Base-by-base conservation (phyloP, 1,284 basidiomycete genomes). In the Puccinia coronata region DNA sequence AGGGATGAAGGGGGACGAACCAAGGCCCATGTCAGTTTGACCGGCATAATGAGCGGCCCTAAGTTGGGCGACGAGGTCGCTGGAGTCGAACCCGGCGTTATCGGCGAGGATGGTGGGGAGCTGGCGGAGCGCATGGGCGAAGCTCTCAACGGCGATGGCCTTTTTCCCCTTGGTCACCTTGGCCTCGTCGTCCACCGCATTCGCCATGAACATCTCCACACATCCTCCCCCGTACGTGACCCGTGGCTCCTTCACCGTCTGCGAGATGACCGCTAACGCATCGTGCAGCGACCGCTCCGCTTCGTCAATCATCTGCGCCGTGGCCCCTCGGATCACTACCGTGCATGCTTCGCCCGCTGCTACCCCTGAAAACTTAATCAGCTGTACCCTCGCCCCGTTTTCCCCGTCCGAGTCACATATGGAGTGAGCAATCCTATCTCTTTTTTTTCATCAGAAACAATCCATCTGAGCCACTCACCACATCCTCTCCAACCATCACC, bases 401-500 rank as follows among this genome's bases (percentile, higher is more conserved):
- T 34, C 6, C 18, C 6, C 43, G 43, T 47, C 20, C 43, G 8
- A 59, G 55, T 31, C n/a, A 41, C 20, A 41, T 41, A 31, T 4
- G n/a, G 28, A 69, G 65, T 23, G 51, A 51, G 12, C 0, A 23
- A 16, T 31, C 28, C n/a, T n/a, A n/a, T n/a, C n/a, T n/a, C n/a
- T n/a, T 25, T 47, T 49, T 23, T 8, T 5, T 69, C 31, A 23
- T 16, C 67, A 25, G 16, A 53, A 31, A 18, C 23, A 41, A 34
- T 12, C 18, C 23, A n/a, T 12, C 1, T 70, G 41, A 63, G 14
- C 3, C 16, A 85, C 88, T 51, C 83, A 94, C 95, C 90, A 95
- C 96, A 88, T 99, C 96, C 88, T 99, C 97, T 55, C 97, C 97
- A 84, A 99, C 98, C 90, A 99, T 98, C 84, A 99, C 92, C 88